Evolutionary conservation across 176 grass and related monocot species (phyloP), one percentile per base, ranked within the genome.

Genomic region (Juncus effusus): DNA sequence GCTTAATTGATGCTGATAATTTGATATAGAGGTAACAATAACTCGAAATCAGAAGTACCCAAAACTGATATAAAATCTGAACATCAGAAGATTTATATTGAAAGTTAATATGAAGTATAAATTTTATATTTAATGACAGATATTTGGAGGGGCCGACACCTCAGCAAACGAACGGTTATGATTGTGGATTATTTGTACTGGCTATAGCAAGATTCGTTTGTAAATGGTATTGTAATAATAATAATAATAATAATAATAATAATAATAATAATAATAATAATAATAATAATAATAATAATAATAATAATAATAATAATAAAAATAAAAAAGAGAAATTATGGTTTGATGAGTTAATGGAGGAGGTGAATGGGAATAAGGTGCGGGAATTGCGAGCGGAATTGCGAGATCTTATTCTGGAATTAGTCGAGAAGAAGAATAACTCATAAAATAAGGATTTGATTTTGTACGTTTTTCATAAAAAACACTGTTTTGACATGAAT

Each of bases 141-240:
- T 78, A 74, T 16, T 60, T 89, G 2, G 85, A 91, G 74, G 93
- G 79, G 7, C 71, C 83, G 54, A 91, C 84, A 2, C 87, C 81
- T 16, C 65, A n/a, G 63, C 87, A 96, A 80, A 60, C 13, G 10
- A 96, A 96, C 36, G 58, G 79, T 10, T 80, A 91, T 54, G 92
- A 96, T 76, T 96, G 93, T 45, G 88, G 88, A 7, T 67, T 97
- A 40, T 89, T 76, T 60, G 85, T 89, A 53, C 55, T 97, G 56
- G 79, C 88, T 6, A 60, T 91, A 52, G 72, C 82, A 44, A 89
- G 60, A 65, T 80, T 72, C 42, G 65, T 96, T 38, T 86, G 81
- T 50, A 38, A 72, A 13, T 96, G 88, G 88, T 96, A 82, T 71
- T 42, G 4, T 3, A 47, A 56, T 47, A n/a, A 54, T 13, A n/a